These are phyloP conservation scores for Prunella vulgaris DNA, from an alignment of 257 asterid genomes.

Conservation along the genomic window DNA sequence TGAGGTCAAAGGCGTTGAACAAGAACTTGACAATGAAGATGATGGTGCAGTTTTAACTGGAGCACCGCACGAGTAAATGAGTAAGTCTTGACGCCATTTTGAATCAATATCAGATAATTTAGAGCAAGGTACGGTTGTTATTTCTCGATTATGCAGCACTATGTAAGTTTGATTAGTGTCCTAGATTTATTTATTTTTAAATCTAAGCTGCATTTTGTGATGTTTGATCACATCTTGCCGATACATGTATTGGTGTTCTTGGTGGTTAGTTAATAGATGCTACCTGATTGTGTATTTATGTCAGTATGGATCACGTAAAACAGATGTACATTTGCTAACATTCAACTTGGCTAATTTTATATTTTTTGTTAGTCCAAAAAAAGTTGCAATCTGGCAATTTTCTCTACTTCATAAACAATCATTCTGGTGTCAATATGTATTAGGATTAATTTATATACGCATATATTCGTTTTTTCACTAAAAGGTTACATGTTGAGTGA, in stretches of 20 bases:
- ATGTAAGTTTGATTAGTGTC: background rate
- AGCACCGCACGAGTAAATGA: constrained; percentile 49
- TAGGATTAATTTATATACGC: no score
- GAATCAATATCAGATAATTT: background rate
- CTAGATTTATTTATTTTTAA: background rate
- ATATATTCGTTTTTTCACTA: no score
- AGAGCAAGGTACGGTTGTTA: background rate
- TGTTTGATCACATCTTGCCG: background rate
- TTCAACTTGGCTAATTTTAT: background rate
- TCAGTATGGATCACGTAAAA: background rate
- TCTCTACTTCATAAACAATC: no score
- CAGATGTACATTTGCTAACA: background rate
- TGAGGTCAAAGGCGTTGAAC: constrained; percentile 84
- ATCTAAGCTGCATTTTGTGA: background rate
- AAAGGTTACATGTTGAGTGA: no score
- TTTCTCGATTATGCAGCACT: background rate
- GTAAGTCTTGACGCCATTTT: background rate
- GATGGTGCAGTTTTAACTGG: constrained; percentile 45
- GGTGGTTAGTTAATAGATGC: no score
- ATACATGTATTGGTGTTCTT: background rate
- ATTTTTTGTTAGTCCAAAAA: background rate
- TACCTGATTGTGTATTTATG: no score
- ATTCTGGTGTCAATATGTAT: no score
- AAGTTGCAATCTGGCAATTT: no score
- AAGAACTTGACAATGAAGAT: constrained; percentile 72